These are phyloP conservation scores for Neurospora sp. DNA, from an alignment of 495 filamentous ascomycete species.

Conservation along the genomic window DNA sequence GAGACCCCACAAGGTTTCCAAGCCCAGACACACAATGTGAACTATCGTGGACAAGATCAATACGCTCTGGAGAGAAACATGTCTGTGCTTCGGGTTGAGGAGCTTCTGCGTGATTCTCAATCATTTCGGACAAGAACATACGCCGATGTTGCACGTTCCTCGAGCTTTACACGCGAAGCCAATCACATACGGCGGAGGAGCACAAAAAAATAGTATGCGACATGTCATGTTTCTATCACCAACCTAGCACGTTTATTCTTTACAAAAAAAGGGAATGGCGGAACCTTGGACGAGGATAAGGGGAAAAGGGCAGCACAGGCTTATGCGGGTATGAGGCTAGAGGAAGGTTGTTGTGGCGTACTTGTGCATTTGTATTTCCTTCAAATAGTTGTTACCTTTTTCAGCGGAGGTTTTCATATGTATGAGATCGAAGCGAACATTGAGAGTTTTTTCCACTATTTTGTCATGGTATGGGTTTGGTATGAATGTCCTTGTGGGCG, in stretches of 20 bases:
- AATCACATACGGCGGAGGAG: not conserved
- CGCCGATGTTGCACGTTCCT: not conserved
- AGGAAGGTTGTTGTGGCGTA: not conserved
- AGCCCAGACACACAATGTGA: not conserved
- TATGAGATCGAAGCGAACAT: not conserved
- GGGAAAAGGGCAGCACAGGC: not conserved
- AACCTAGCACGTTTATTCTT: not conserved
- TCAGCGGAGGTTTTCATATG: not conserved
- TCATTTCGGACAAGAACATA: not conserved
- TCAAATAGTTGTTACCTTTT: not conserved
- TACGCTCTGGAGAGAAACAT: not conserved
- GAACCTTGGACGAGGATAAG: not conserved
- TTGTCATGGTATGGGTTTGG: not conserved
- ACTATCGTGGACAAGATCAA: not conserved
- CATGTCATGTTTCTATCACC: not conserved
- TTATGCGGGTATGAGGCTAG: not conserved
- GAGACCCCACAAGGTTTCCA: not conserved
- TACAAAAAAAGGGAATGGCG: not conserved
- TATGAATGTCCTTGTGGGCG: not conserved
- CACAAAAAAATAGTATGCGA: not conserved
- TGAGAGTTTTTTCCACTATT: not conserved
- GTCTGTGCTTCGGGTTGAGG: not conserved
- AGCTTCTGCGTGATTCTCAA: not conserved
- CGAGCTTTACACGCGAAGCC: not conserved
- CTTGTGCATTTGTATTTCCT: not conserved